Percentiles rank a stretch among this genome's conserved stretches.
Evolutionary conservation across 2,329 filamentous ascomycete species (phyloP).

Genomic region (Botrytis medusae): DNA sequence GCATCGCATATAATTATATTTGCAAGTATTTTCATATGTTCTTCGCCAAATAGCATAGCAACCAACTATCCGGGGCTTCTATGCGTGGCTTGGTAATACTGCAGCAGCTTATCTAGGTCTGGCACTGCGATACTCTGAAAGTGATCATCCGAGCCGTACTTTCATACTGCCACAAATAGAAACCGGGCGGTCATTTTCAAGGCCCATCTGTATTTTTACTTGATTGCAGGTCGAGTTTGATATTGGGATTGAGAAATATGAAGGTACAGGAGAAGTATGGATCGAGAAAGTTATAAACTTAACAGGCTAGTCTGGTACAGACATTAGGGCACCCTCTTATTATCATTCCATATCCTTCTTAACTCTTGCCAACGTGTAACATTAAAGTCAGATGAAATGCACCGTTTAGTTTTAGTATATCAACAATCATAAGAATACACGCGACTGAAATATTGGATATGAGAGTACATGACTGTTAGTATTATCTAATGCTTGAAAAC

Average conservation of each 20-base stretch:
- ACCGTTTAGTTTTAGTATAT: not conserved
- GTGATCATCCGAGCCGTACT: not conserved
- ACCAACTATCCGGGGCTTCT: not conserved
- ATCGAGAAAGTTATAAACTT: not conserved
- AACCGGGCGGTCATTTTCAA: not conserved
- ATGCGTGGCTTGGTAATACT: not conserved
- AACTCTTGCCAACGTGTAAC: not conserved
- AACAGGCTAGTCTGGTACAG: not conserved
- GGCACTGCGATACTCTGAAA: not conserved
- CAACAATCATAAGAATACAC: not conserved
- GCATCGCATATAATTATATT: not conserved
- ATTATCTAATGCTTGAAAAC: not conserved
- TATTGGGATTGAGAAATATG: not conserved
- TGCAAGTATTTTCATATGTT: not conserved
- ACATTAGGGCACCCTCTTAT: not conserved
- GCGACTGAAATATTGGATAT: not conserved
- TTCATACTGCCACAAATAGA: not conserved
- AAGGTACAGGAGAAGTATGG: not conserved
- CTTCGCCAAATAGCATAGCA: not conserved
- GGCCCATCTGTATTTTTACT: not conserved
- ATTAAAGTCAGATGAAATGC: not conserved
- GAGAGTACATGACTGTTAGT: not conserved
- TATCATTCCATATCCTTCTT: not conserved
- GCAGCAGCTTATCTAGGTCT: not conserved
- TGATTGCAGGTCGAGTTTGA: not conserved